phyloP scores from a whole-genome alignment of 1,284 basidiomycete species.

The Vanrija sp. region DNA sequence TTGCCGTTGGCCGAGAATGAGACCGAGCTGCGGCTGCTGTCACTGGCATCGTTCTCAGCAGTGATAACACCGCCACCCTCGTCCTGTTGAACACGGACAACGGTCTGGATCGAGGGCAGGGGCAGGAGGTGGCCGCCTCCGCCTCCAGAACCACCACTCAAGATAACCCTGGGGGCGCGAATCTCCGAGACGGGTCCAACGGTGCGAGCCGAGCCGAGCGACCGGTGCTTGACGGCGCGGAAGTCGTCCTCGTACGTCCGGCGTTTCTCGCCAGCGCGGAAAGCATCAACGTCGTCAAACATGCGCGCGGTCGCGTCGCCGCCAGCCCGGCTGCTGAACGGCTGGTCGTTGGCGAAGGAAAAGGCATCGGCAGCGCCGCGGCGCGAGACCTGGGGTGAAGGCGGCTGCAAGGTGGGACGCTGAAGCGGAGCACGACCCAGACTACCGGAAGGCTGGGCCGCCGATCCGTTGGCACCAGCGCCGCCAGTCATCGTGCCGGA shows the following conservation, averaged over 20 bases:
- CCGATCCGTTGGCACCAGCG: not conserved
- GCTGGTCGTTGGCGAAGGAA: constrained; percentile 32
- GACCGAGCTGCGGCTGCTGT: constrained; percentile 50
- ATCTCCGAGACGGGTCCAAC: constrained; percentile 29
- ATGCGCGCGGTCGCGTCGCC: constrained; percentile 28
- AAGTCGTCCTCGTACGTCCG: constrained; percentile 23
- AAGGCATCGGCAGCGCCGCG: constrained; percentile 23
- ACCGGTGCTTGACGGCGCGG: constrained; percentile 18
- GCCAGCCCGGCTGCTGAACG: constrained; percentile 24
- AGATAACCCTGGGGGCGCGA: constrained; percentile 18
- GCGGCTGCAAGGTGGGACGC: not conserved
- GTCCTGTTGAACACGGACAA: constrained; percentile 25
- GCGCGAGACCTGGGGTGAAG: not conserved
- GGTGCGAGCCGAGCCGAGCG: constrained; percentile 20
- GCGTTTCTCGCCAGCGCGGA: constrained; percentile 26
- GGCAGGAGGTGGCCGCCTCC: constrained; percentile 9
- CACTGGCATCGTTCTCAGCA: constrained; percentile 68
- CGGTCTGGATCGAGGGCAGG: constrained; percentile 28
- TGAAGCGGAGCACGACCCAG: constrained; percentile 2
- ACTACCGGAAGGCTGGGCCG: not conserved
- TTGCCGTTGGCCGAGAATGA: constrained; percentile 56
- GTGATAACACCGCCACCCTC: constrained; percentile 47
- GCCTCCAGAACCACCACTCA: not conserved
- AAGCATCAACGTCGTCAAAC: constrained; percentile 23
- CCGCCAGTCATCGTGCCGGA: constrained; percentile 11